These are phyloP conservation scores for Hyaloperonospora arabidopsidis DNA, from an alignment of 352 stramenopile species.

Conservation along the genomic window DNA sequence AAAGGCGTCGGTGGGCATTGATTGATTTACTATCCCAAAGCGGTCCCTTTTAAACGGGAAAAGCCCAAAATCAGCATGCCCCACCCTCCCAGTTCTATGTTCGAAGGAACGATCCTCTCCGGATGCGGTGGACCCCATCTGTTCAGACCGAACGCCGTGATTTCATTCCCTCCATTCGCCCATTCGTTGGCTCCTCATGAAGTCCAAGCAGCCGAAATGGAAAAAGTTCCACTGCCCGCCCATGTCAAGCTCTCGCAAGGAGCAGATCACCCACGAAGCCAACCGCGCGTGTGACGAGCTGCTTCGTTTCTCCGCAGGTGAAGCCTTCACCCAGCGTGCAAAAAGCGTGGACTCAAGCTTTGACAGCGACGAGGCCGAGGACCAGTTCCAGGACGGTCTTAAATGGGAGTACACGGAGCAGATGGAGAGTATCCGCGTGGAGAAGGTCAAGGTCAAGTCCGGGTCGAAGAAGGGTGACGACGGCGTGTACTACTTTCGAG, in stretches of 20 bases:
- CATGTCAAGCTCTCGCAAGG: constrained; percentile 44
- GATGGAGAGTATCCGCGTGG: constrained; percentile 57
- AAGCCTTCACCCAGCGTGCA: constrained; percentile 31
- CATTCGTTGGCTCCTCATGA: constrained; percentile 16
- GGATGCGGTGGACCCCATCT: too few species aligned
- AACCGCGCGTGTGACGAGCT: constrained; percentile 73
- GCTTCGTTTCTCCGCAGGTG: constrained; percentile 57
- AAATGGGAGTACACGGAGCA: constrained; percentile 72
- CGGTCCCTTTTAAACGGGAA: too few species aligned
- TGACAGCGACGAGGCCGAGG: constrained; percentile 24
- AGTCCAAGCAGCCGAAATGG: constrained; percentile 51
- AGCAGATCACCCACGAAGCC: constrained; percentile 66
- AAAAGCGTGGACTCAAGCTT: constrained; percentile 18
- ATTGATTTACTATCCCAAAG: too few species aligned
- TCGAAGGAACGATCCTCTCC: too few species aligned
- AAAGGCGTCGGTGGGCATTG: too few species aligned
- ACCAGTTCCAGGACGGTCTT: constrained; percentile 40
- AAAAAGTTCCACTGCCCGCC: constrained; percentile 76
- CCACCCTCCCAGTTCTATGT: too few species aligned
- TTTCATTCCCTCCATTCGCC: background rate
- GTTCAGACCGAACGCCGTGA: too few species aligned
- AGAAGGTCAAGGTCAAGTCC: constrained; percentile 67
- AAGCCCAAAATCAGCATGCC: too few species aligned
- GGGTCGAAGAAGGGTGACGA: constrained; percentile 37
- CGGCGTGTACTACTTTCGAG: constrained; percentile 59